A percentile compares a stretch with the other conserved stretches of the same genome.
Conservation (phyloP, 177 flowering plant species). For the Vitis hybrid region DNA sequence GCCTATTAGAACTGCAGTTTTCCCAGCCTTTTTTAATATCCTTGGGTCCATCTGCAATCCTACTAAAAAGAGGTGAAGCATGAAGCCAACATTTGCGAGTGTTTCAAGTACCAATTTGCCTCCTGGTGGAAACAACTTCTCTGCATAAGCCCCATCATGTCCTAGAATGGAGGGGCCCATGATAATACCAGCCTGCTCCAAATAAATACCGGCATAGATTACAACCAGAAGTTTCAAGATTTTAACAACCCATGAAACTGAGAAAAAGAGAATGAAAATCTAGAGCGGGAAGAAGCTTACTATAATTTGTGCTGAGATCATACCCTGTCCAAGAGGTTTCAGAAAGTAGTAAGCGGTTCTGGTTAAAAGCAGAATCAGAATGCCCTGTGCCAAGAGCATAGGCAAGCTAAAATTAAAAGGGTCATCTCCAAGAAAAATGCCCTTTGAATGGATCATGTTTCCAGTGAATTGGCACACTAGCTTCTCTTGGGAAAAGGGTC, state of each 20-base stretch:
- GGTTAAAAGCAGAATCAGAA: constrained; percentile 13
- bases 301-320: constrained; percentile 17
- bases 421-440: constrained; percentile 17
- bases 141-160: too few species aligned
- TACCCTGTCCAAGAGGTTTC: constrained; percentile 9
- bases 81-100: background rate
- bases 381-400: constrained; percentile 7
- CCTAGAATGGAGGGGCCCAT: constrained; percentile 14
- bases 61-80: constrained; percentile 7
- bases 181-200: constrained; percentile 15
- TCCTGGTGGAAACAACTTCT: constrained; percentile 11
- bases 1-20: constrained; percentile 2
- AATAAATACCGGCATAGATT: too few species aligned
- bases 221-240: too few species aligned
- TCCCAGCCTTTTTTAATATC: background rate
- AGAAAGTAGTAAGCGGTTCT: background rate
- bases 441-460: background rate
- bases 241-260: too few species aligned
- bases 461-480: constrained; percentile 3
- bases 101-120: constrained; percentile 11
- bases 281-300: constrained; percentile 8
- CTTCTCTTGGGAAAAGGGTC: background rate
- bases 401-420: constrained; percentile 15
- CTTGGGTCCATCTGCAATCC: constrained; percentile 9
- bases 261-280: background rate